phyloP scores from a whole-genome alignment of 2,329 filamentous ascomycete genomes.

The Alternaria incomplexa region DNA sequence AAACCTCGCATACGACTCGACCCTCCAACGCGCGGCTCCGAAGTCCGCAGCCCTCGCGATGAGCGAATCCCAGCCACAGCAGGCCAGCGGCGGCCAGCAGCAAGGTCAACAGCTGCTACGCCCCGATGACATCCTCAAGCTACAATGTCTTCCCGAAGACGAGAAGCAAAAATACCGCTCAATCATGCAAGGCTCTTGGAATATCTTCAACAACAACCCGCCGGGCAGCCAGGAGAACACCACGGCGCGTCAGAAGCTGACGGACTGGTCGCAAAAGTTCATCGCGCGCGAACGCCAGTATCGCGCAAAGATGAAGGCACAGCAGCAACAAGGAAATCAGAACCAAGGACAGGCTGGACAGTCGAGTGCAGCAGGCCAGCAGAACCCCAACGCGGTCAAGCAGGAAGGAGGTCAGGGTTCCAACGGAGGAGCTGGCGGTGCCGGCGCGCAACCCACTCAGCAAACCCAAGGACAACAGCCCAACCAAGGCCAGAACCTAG shows the following conservation, averaged over 20 bases:
- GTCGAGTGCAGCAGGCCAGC: conserved; percentile 35
- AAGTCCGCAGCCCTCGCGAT: conserved; percentile 30
- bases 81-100: conserved; percentile 29
- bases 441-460: conserved; percentile 7
- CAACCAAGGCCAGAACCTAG: conserved; percentile 13
- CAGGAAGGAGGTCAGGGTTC: conserved; percentile 24
- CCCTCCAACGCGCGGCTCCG: conserved; percentile 10
- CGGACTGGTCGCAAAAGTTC: conserved; percentile 57
- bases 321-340: conserved; percentile 23
- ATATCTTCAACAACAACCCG: conserved; percentile 56
- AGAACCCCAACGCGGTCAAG: conserved; percentile 34
- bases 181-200: conserved; percentile 62
- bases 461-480: conserved; percentile 20
- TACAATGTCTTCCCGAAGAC: conserved; percentile 55
- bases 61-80: conserved; percentile 44
- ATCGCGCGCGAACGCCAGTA: conserved; percentile 57
- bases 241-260: conserved; percentile 58
- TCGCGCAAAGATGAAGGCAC: conserved; percentile 46
- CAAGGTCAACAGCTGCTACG: conserved; percentile 36
- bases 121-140: conserved; percentile 44
- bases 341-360: conserved; percentile 31
- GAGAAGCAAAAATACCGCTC: conserved; percentile 63
- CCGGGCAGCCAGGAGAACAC: conserved; percentile 58
- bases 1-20: not conserved
- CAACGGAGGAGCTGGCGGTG: conserved; percentile 5